phyloP scores from a whole-genome alignment of 2,329 filamentous ascomycete species.

The Amesomyces nigricolor region DNA sequence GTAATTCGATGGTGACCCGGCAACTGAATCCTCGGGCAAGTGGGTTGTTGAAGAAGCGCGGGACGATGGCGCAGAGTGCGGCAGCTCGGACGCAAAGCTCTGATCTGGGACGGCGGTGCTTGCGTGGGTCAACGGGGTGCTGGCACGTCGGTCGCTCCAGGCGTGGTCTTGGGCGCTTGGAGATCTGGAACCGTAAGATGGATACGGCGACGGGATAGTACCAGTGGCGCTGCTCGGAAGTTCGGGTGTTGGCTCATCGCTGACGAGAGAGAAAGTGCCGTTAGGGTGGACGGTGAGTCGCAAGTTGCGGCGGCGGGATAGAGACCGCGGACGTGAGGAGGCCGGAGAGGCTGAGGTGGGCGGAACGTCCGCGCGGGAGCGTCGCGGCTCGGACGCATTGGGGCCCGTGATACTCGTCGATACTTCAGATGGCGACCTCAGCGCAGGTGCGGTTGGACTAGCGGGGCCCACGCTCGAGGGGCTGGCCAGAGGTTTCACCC shows the following conservation, averaged over 20 bases:
- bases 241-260: constrained; percentile 27
- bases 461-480: constrained; percentile 28
- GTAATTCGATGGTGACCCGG: constrained; percentile 46
- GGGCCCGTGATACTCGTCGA: constrained; percentile 34
- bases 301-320: constrained; percentile 39
- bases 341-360: constrained; percentile 22
- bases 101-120: constrained; percentile 39
- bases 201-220: constrained; percentile 39
- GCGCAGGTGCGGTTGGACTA: constrained; percentile 33
- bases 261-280: constrained; percentile 53
- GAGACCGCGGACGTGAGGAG: constrained; percentile 27
- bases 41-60: constrained; percentile 33
- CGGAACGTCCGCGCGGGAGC: constrained; percentile 21
- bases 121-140: constrained; percentile 42
- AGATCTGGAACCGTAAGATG: constrained; percentile 37
- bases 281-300: constrained; percentile 48
- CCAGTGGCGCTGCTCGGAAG: constrained; percentile 14
- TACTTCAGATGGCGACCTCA: constrained; percentile 35
- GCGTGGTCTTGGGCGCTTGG: constrained; percentile 47
- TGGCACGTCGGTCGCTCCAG: constrained; percentile 43
- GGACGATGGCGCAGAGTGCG: constrained; percentile 28
- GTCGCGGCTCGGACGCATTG: constrained; percentile 33
- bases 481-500: constrained; percentile 36
- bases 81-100: constrained; percentile 34
- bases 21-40: constrained; percentile 32